Percentiles rank a stretch among this genome's conserved stretches.
These are phyloP conservation scores for Protomyces lactucae-debilis DNA, from an alignment of 1,139 yeast genomes.

Conservation along the genomic window DNA sequence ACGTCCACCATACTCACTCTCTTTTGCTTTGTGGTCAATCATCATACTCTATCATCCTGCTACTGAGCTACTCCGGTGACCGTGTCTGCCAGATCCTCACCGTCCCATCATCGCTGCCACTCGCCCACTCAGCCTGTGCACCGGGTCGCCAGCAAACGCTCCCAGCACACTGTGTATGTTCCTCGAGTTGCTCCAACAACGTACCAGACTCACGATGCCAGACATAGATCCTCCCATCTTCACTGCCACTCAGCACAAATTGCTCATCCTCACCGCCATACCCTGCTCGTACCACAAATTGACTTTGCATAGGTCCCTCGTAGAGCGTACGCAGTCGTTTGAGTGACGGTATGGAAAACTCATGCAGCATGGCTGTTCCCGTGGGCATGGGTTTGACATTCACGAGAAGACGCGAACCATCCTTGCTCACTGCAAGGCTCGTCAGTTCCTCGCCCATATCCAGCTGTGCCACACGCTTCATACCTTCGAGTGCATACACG, in stretches of 20 bases:
- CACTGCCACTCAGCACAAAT: conserved; percentile 73
- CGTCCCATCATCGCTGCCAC: conserved; percentile 75
- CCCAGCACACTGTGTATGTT: conserved; percentile 65
- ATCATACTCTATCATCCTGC: no score
- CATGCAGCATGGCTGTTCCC: conserved; percentile 61
- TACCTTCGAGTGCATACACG: conserved; percentile 47
- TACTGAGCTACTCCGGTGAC: no score
- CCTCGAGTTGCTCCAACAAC: conserved; percentile 56
- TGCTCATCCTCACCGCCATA: conserved; percentile 69
- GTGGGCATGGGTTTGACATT: conserved; percentile 37
- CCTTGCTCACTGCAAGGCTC: conserved; percentile 47
- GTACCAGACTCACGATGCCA: conserved; percentile 79
- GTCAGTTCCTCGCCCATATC: conserved; percentile 47
- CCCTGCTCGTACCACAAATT: conserved; percentile 68
- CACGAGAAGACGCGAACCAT: conserved; percentile 36
- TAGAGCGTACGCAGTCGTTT: conserved; percentile 53
- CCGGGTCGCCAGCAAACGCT: conserved; percentile 70
- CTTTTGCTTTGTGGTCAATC: not conserved
- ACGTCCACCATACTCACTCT: not conserved
- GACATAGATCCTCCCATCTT: conserved; percentile 50
- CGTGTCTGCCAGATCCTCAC: conserved; percentile 33
- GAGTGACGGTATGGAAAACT: conserved; percentile 60
- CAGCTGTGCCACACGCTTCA: conserved; percentile 39
- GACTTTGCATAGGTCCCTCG: conserved; percentile 66
- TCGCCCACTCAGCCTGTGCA: conserved; percentile 58